Conservation (phyloP, 164 flowering plant genomes). For the Magnolia kwangsiensis region DNA sequence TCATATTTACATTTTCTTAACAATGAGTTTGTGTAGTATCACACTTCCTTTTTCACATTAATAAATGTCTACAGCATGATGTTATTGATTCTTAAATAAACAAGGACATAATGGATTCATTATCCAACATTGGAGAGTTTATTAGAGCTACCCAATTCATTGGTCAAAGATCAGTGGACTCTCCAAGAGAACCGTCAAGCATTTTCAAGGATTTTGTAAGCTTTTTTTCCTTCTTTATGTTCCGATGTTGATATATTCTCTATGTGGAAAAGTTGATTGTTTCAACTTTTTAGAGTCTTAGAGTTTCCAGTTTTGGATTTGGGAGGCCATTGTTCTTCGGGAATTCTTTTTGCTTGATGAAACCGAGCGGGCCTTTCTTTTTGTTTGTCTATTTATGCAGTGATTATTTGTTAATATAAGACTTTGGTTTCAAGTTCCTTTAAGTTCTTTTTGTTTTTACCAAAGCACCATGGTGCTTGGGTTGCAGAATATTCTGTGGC, state of each 20-base stretch:
- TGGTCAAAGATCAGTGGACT: conserved; percentile 74
- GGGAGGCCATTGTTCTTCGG: background rate
- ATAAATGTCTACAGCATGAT: too few species aligned
- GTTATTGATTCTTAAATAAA: too few species aligned
- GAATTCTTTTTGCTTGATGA: background rate
- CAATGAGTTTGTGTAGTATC: too few species aligned
- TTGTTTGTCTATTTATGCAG: background rate
- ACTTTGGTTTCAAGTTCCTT: background rate
- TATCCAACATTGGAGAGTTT: too few species aligned
- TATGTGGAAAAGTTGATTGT: background rate
- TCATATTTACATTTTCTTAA: too few species aligned
- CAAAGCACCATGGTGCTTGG: background rate
- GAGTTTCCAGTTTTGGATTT: background rate
- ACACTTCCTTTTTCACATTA: too few species aligned
- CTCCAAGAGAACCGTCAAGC: conserved; percentile 74
- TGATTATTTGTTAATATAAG: background rate
- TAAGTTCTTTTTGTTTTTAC: background rate
- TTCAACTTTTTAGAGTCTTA: background rate
- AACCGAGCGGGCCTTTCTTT: background rate
- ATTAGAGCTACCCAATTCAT: too few species aligned
- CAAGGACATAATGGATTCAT: too few species aligned
- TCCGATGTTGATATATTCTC: background rate
- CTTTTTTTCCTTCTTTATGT: background rate
- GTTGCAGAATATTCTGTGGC: background rate
- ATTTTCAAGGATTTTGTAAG: conserved; percentile 89